Evolutionary conservation across 1,139 yeast genomes (phyloP).

Genomic region (Meyerozyma sp.): DNA sequence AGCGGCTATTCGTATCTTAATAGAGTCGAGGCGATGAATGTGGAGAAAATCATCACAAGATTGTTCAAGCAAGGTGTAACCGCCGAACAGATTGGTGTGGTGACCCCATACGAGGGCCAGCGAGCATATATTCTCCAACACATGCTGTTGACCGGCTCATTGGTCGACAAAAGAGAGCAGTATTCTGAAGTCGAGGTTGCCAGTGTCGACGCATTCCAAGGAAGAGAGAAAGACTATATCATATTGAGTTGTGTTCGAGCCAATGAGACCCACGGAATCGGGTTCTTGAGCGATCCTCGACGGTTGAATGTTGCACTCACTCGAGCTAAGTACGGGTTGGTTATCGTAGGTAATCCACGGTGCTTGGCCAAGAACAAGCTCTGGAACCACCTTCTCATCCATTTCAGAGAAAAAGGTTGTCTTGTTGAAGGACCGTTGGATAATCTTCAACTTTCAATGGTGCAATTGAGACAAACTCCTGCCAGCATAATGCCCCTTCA

Average conservation of each 20-base stretch:
- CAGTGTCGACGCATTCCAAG: conserved; percentile 94
- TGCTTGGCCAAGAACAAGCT: conserved; percentile 65
- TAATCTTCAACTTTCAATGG: conserved; percentile 67
- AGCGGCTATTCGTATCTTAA: conserved; percentile 84
- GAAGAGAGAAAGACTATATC: conserved; percentile 89
- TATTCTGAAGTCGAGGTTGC: conserved; percentile 81
- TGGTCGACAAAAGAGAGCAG: conserved; percentile 51
- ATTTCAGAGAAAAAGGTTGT: conserved; percentile 80
- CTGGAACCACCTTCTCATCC: conserved; percentile 77
- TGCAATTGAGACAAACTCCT: conserved; percentile 40
- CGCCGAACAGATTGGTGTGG: conserved; percentile 83
- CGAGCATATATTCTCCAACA: conserved; percentile 77
- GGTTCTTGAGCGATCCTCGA: conserved; percentile 84
- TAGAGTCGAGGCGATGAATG: conserved; percentile 87
- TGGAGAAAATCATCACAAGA: conserved; percentile 72
- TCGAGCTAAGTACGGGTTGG: conserved; percentile 81
- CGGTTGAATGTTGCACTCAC: conserved; percentile 91
- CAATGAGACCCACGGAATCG: conserved; percentile 76
- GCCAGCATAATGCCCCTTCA: neutral
- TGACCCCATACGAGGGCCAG: conserved; percentile 95
- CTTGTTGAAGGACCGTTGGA: conserved; percentile 91
- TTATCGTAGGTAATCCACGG: conserved; percentile 80
- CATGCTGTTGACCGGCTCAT: conserved; percentile 68
- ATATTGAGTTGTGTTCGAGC: conserved; percentile 90
- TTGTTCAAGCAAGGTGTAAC: conserved; percentile 75